Base-by-base conservation (phyloP, 1,284 basidiomycete species). In the Rhodotorula sp. region DNA sequence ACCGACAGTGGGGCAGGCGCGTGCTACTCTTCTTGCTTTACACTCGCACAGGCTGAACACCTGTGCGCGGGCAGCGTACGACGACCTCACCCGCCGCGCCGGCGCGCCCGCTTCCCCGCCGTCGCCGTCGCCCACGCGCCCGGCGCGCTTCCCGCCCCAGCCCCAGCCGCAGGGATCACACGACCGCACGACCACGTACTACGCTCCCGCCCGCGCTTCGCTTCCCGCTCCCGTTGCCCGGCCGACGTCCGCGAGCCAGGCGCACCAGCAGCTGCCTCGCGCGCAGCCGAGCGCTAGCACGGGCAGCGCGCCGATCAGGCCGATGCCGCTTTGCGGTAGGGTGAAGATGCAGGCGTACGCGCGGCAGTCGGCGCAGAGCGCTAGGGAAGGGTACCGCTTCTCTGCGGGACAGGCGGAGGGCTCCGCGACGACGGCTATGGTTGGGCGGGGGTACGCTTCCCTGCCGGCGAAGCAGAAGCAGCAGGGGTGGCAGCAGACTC, bases 41-140 rank as follows among this genome's bases (percentile, higher is more conserved):
- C 7, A 50, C 56, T 51, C 64, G 58, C 51, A 25, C 39, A 19
- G 32, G 13, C n/a, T 34, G 17, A 25, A 7, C 46, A 17, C 17
- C 39, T 41, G 8, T 41, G 17, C 39, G 39, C 39, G 39, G 7
- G 53, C 53, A 32, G 53, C 32, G 13, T 34, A 22, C 29, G 53
- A 34, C 32, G 5, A 32, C 29, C 21, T 3, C 51, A 29, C 51
- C 51, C n/a, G 17, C 29, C 51, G 13, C 15, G 12, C 48, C 25
- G 19, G 29, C 57, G 21, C 13, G 39, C 51, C 39, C 32, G 7
- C 34, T 32, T 41, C 56, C n/a, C 36, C 32, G 9, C 53, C 34
- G n/a, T 55, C 46, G 48, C 29, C 58, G 22, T 54, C 58, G n/a
- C 65, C 36, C 9, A 41, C 29, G 44, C 64, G 29, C n/a, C 37